Percentiles rank a stretch among this genome's conserved stretches.
Evolutionary conservation across 106 monocot genomes (phyloP).

Genomic region (Agapanthus africanus): DNA sequence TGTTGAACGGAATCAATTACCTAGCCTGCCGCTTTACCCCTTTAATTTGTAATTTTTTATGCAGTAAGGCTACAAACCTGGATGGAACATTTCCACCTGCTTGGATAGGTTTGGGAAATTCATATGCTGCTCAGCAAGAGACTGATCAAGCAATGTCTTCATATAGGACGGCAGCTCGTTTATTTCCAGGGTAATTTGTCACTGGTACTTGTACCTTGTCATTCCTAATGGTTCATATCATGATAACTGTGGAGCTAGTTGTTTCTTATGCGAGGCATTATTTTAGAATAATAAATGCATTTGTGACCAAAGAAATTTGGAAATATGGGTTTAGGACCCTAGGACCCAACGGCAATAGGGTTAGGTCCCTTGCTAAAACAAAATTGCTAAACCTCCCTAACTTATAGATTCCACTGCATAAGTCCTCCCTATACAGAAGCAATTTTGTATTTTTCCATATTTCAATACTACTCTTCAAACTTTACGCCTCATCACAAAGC

Average conservation of each 20-base stretch:
- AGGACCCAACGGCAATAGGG: no score
- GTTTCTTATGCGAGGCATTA: not conserved
- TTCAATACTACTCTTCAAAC: no score
- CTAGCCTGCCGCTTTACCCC: not conserved
- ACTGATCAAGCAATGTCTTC: conserved; percentile 91
- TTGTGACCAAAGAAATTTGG: not conserved
- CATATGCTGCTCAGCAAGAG: conserved; percentile 81
- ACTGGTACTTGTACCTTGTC: not conserved
- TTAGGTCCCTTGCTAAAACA: no score
- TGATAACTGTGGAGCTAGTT: not conserved
- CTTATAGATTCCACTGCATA: no score
- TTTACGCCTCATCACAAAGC: no score
- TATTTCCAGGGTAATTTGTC: conserved; percentile 81
- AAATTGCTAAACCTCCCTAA: no score
- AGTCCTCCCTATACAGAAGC: no score
- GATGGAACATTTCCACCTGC: conserved; percentile 93
- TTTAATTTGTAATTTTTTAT: conserved; percentile 9
- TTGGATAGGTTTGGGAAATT: conserved; percentile 85
- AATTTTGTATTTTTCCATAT: no score
- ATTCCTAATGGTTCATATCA: not conserved
- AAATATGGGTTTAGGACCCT: not conserved
- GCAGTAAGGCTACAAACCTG: conserved; percentile 81
- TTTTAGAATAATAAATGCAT: not conserved
- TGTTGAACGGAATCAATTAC: not conserved
- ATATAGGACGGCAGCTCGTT: conserved; percentile 83